These are phyloP conservation scores for Fraxinus albicans DNA, from an alignment of 305 asterid species.

Conservation along the genomic window DNA sequence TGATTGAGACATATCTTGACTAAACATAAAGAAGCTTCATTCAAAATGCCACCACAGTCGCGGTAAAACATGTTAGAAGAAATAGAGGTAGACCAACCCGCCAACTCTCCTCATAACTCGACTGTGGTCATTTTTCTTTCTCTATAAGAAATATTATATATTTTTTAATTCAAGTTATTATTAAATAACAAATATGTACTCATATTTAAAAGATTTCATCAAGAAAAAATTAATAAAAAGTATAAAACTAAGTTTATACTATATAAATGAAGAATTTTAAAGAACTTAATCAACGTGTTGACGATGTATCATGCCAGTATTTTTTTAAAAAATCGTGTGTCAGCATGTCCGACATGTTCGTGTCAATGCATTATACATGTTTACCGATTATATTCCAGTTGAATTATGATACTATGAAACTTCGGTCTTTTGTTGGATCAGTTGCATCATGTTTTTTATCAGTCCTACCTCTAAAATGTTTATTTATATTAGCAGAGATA, in stretches of 20 bases:
- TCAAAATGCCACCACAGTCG: neutral
- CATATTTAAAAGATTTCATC: neutral
- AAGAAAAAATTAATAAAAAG: neutral
- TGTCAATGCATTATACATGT: neutral
- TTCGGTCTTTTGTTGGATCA: neutral
- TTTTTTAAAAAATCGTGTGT: neutral
- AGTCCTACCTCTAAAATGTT: neutral
- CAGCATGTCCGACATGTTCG: neutral
- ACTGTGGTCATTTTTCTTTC: neutral
- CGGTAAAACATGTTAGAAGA: neutral
- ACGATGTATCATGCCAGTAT: neutral
- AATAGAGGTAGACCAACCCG: neutral
- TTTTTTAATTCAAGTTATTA: neutral
- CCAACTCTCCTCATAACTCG: neutral
- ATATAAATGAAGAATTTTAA: neutral
- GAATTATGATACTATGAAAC: neutral
- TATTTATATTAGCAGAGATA: neutral
- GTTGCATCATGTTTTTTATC: neutral
- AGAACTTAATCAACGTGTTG: neutral
- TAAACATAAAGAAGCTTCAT: neutral
- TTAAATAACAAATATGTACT: neutral
- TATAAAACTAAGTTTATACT: neutral
- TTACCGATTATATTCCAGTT: neutral
- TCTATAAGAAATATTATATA: neutral
- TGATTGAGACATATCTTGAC: neutral